Evolutionary conservation across 169 alveolate genomes (phyloP).

Genomic region (Babesia gibsoni): DNA sequence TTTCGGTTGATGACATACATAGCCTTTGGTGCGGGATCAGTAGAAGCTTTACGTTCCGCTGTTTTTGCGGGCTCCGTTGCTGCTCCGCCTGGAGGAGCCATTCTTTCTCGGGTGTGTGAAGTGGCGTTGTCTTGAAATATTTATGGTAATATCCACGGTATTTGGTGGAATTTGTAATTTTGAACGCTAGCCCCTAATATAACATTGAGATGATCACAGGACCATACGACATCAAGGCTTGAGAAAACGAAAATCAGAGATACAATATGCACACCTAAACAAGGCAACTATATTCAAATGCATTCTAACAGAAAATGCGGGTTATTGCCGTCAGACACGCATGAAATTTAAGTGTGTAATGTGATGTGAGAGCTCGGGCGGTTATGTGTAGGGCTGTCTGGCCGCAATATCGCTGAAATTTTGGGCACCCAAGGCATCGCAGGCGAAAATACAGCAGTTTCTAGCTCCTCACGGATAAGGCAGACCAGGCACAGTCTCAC

Average conservation of each 20-base stretch:
- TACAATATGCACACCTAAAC: neutral
- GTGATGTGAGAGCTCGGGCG: neutral
- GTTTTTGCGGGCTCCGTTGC: neutral
- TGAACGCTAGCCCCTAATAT: neutral
- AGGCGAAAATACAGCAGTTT: too few relatives aligned
- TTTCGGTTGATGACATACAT: slow-evolving; percentile 82
- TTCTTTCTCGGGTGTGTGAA: slow-evolving; percentile 6
- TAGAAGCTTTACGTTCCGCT: neutral
- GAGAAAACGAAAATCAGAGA: neutral
- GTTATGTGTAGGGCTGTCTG: neutral
- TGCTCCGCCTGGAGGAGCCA: slow-evolving; percentile 1
- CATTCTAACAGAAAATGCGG: neutral
- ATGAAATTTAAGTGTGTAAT: neutral
- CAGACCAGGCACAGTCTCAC: too few relatives aligned
- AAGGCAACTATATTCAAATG: neutral
- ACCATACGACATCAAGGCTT: neutral
- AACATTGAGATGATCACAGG: neutral
- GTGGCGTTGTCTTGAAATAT: slow-evolving; percentile 21
- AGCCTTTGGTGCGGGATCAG: slow-evolving; percentile 54
- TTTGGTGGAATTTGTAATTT: neutral
- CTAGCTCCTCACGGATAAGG: too few relatives aligned
- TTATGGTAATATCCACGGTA: neutral
- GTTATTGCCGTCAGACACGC: neutral
- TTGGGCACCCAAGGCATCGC: too few relatives aligned
- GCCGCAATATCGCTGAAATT: too few relatives aligned